Conservation (phyloP, 176 grass and related monocot genomes). For the Tuctoria greenei region DNA sequence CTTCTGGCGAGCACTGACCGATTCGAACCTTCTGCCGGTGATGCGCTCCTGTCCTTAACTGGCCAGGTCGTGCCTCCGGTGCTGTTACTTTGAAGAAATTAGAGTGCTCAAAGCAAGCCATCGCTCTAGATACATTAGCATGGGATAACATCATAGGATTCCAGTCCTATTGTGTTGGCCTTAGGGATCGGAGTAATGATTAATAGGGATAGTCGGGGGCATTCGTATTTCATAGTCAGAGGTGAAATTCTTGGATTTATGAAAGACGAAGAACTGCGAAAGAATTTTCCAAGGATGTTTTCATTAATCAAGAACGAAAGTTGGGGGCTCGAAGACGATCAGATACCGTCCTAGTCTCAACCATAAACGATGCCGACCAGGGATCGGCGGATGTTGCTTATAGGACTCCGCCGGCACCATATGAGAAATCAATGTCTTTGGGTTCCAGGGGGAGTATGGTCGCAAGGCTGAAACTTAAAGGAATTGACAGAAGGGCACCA, state of each 20-base stretch:
- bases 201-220: constrained; percentile 72
- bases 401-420: constrained; percentile 67
- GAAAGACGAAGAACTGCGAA: constrained; percentile 69
- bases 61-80: too few species aligned
- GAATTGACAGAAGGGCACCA: too few species aligned
- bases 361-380: constrained; percentile 63
- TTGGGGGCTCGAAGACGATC: constrained; percentile 72
- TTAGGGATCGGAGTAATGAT: too few species aligned
- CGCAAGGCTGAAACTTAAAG: too few species aligned
- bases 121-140: constrained; percentile 49
- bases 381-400: constrained; percentile 73
- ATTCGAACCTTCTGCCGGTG: too few species aligned
- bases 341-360: constrained; percentile 72
- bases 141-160: constrained; percentile 56
- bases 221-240: constrained; percentile 86
- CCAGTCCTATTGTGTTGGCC: too few species aligned
- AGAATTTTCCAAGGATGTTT: constrained; percentile 79
- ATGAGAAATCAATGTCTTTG: constrained; percentile 93
- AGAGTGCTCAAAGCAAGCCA: constrained; percentile 40
- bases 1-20: too few species aligned
- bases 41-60: too few species aligned
- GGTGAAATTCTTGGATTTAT: constrained; percentile 90
- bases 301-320: constrained; percentile 77
- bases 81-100: too few species aligned
- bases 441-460: constrained; percentile 59